A percentile compares a stretch with the other conserved stretches of the same genome.
Evolutionary conservation across 2,329 filamentous ascomycete genomes (phyloP).

Genomic region (Aspergillus flavus): DNA sequence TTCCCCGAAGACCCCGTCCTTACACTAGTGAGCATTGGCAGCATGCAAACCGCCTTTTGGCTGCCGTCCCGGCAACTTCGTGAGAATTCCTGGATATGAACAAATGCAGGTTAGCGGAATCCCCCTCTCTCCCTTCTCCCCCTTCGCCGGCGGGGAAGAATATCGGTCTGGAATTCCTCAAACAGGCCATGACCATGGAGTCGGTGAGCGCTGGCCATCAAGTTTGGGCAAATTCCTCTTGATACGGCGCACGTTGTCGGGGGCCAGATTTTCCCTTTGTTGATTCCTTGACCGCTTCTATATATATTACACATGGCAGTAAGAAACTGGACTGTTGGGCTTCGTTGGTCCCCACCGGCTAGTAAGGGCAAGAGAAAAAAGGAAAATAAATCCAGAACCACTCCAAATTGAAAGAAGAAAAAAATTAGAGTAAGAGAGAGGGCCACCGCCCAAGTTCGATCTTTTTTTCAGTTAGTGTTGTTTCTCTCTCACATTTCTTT

Average conservation of each 20-base stretch:
- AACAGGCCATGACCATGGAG: slow-evolving; percentile 1
- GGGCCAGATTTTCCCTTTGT: not conserved
- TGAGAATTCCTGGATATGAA: slow-evolving; percentile 2
- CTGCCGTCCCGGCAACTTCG: slow-evolving; percentile 18
- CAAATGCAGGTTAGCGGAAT: not conserved
- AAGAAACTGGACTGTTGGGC: slow-evolving; percentile 8
- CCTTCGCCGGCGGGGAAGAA: not conserved
- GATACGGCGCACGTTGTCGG: not conserved
- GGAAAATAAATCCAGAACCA: not conserved
- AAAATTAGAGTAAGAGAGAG: not conserved
- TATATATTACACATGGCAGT: slow-evolving; percentile 15
- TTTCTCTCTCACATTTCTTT: not conserved
- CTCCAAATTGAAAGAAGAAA: not conserved
- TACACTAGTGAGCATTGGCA: slow-evolving; percentile 32
- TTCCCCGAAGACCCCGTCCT: slow-evolving; percentile 35
- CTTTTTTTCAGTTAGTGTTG: not conserved
- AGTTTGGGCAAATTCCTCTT: not conserved
- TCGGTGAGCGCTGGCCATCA: slow-evolving; percentile 12
- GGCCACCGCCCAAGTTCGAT: not conserved
- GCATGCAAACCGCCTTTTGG: slow-evolving; percentile 20
- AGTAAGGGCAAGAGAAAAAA: not conserved
- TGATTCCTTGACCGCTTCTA: slow-evolving; percentile 15
- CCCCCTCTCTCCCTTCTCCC: not conserved
- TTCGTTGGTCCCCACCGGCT: slow-evolving; percentile 4
- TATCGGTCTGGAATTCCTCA: slow-evolving; percentile 7